Evolutionary conservation across 495 filamentous ascomycete genomes (phyloP).

Genomic region (Penicillium bialowiezense): DNA sequence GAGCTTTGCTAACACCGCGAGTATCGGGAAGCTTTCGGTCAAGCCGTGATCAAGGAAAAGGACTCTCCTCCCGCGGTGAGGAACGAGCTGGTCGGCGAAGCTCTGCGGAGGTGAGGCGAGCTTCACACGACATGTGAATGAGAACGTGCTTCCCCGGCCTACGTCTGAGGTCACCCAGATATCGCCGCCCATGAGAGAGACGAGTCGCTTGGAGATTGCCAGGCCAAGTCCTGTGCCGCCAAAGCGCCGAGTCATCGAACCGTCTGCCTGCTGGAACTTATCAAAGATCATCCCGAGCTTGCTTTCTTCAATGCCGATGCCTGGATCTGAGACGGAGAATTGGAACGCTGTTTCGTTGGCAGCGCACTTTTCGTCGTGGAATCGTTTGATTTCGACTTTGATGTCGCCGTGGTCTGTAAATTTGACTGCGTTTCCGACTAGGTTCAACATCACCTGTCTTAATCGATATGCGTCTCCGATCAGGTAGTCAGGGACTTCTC

Average conservation of each 20-base stretch:
- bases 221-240: conserved; percentile 77
- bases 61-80: conserved; percentile 76
- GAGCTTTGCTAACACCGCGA: conserved; percentile 66
- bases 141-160: conserved; percentile 82
- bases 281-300: conserved; percentile 71
- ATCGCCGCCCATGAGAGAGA: conserved; percentile 75
- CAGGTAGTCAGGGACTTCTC: conserved; percentile 38
- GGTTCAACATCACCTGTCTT: conserved; percentile 76
- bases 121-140: conserved; percentile 76
- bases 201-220: conserved; percentile 71
- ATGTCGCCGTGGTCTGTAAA: conserved; percentile 75
- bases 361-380: conserved; percentile 48
- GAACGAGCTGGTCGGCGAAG: conserved; percentile 70
- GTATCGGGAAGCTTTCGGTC: conserved; percentile 63
- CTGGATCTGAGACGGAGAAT: conserved; percentile 68
- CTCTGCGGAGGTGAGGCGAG: conserved; percentile 70
- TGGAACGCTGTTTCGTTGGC: conserved; percentile 39
- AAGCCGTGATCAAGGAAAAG: conserved; percentile 83
- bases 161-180: conserved; percentile 88
- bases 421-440: conserved; percentile 82
- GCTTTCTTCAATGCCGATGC: conserved; percentile 77
- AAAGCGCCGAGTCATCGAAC: conserved; percentile 82
- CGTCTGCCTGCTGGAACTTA: conserved; percentile 86
- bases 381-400: conserved; percentile 52
- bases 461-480: conserved; percentile 74